phyloP scores from a whole-genome alignment of 1,284 basidiomycete genomes.

The Ceratobasidium sp. region DNA sequence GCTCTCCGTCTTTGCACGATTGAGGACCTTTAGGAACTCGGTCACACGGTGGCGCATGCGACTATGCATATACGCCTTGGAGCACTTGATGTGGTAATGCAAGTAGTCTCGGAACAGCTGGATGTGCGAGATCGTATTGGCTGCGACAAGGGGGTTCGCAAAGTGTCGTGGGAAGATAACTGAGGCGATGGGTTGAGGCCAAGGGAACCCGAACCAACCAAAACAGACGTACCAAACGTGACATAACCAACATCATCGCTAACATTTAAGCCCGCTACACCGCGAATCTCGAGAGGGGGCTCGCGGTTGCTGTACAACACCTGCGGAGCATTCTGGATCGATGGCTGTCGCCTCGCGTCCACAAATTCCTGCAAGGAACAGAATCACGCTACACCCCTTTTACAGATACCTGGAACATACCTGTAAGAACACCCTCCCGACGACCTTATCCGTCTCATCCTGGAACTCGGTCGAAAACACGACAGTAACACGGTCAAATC shows the following conservation, averaged over 20 bases:
- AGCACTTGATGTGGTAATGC: constrained; percentile 99
- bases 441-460: constrained; percentile 97
- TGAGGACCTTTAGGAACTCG: constrained; percentile 98
- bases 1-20: constrained; percentile 96
- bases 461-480: constrained; percentile 98
- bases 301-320: constrained; percentile 97
- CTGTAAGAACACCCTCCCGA: constrained; percentile 98
- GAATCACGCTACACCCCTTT: not conserved
- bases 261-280: constrained; percentile 82
- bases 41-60: constrained; percentile 95
- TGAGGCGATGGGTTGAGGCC: constrained; percentile 51
- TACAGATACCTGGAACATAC: constrained; percentile 60
- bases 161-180: constrained; percentile 99
- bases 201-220: not conserved
- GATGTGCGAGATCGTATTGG: constrained; percentile 93
- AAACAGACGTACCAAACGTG: constrained; percentile 76
- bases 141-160: constrained; percentile 76
- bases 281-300: constrained; percentile 95
- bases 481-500: constrained; percentile 95
- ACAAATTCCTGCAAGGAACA: constrained; percentile 86
- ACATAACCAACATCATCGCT: constrained; percentile 97
- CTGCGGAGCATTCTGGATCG: constrained; percentile 97
- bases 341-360: constrained; percentile 92
- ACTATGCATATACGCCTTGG: constrained; percentile 99
- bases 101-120: constrained; percentile 98